Evolutionary conservation across 331 rosid species (phyloP), one percentile per base, ranked within the genome.

Genomic region (Rosa hybrid): DNA sequence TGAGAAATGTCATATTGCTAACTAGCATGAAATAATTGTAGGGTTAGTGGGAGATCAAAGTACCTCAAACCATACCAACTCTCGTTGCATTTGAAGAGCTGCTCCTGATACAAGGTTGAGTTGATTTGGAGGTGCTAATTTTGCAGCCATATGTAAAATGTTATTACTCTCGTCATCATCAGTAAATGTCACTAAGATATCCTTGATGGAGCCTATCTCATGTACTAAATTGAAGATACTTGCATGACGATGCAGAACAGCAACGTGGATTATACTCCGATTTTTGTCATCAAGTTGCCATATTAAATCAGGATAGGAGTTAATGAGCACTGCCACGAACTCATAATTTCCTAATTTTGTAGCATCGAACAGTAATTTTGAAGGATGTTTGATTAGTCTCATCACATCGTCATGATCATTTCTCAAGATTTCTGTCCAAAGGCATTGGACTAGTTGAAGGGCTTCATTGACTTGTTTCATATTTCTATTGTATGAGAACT

Each of bases 51-150:
- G 12, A 57, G 30, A 59, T 21, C 9, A 34, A 42, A 5, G 46
- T 78, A 80, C 83, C 83, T 73, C 42, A 73, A 62, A 80, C 78
- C 78, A 80, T 39, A 80, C 71, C 12, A 80, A 62, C 69, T 63
- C 83, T 38, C 60, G 54, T 2, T 80, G 83, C 78, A 80, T 73
- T 64, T 80, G 83, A 12, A 80, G 83, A 62, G 83, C 83, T 67
- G 68, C 48, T 1, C 78, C 83, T 3, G 83, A 72, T 20, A 80
- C 72, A 38, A 63, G 75, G 41, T 78, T 70, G 25, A 69, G 57
- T 78, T 57, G 68, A 46, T 23, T 18, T 44, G 18, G 59, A 69
- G 76, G 75, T 68, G 82, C 70, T 69, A 78, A 30, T 27, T 42
- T 54, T 41, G 77, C 82, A 41, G 68, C 77, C 20, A 69, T 38